phyloP scores from a whole-genome alignment of 148 eudicot species.

The Drosera capensis region DNA sequence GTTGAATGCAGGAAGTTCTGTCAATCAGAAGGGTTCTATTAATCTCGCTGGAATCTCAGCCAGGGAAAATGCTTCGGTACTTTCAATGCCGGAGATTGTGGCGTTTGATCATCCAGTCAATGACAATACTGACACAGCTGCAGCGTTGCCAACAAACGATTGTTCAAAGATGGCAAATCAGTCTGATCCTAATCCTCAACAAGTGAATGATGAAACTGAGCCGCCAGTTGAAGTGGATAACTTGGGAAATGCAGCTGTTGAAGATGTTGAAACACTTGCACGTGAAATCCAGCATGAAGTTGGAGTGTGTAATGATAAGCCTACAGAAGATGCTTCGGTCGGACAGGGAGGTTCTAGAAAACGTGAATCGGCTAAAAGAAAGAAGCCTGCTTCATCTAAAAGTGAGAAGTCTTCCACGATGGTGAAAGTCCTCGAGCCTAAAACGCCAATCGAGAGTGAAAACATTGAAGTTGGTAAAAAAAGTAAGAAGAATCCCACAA shows the following conservation, averaged over 20 bases:
- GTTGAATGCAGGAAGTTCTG: constrained; percentile 17
- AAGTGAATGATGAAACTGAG: constrained; percentile 44
- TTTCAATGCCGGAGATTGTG: not conserved
- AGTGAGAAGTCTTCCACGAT: not conserved
- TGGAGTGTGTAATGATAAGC: not conserved
- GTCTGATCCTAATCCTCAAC: constrained; percentile 4
- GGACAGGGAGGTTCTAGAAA: constrained; percentile 20
- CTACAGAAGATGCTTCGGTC: not conserved
- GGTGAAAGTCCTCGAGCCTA: not conserved
- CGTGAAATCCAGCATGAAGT: constrained; percentile 6
- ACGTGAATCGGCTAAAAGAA: constrained; percentile 5
- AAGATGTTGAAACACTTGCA: constrained; percentile 11
- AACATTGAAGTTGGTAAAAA: not conserved
- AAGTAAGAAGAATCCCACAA: not conserved
- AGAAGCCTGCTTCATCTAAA: not conserved
- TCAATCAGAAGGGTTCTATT: constrained; percentile 26
- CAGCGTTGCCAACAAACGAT: not conserved
- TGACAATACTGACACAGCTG: not conserved
- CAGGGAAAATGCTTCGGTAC: constrained; percentile 10
- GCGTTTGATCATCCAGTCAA: not conserved
- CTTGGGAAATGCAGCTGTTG: constrained; percentile 13
- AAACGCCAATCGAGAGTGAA: not conserved
- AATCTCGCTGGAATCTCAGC: constrained; percentile 9
- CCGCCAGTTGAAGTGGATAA: constrained; percentile 15
- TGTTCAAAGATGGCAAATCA: not conserved